Conservation (phyloP, 1,284 basidiomycete species). For the Trametes pubescens region DNA sequence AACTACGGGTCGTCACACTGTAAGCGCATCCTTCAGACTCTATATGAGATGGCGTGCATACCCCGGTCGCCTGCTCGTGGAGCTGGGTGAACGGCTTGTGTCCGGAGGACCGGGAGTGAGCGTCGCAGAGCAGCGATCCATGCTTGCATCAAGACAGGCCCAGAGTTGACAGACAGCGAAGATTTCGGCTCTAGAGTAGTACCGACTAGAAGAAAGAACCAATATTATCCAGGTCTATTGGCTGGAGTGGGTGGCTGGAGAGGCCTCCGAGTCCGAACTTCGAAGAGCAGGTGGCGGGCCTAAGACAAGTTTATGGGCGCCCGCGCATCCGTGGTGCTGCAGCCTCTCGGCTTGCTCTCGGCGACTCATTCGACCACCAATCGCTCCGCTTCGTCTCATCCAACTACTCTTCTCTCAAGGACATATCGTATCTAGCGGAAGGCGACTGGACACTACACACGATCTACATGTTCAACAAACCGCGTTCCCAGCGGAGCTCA, state of each 20-base stretch:
- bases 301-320: conserved; percentile 21
- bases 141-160: conserved; percentile 25
- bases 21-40: neutral
- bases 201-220: neutral
- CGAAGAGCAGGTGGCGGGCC: conserved; percentile 10
- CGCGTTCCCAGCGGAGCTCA: conserved; percentile 25
- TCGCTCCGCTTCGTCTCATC: neutral
- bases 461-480: conserved; percentile 22
- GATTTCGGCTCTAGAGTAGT: neutral
- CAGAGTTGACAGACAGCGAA: neutral
- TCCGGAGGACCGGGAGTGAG: conserved; percentile 34
- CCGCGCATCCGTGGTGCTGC: neutral
- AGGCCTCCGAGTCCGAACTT: neutral
- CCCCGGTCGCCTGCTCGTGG: conserved; percentile 40
- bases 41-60: conserved; percentile 14
- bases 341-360: neutral
- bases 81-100: conserved; percentile 28
- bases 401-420: neutral
- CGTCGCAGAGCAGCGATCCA: conserved; percentile 35
- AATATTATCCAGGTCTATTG: too few species aligned
- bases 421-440: neutral
- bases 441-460: neutral
- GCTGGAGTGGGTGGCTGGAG: too few species aligned
- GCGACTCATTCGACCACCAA: conserved; percentile 1
- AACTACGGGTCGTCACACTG: conserved; percentile 54